These are phyloP conservation scores for Plasmodium ovale DNA, from an alignment of 169 alveolate species.

Conservation along the genomic window DNA sequence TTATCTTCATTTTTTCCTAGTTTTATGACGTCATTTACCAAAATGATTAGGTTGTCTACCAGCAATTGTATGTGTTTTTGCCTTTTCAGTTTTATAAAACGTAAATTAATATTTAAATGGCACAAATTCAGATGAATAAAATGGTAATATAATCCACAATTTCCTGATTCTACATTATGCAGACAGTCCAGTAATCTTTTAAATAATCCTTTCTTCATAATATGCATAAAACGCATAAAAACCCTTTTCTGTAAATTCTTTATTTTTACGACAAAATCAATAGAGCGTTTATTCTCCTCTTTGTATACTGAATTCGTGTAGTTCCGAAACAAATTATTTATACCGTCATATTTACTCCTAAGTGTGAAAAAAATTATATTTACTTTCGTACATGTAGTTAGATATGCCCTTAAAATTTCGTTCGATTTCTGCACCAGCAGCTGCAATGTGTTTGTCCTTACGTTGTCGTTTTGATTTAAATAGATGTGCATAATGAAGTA, in stretches of 20 bases:
- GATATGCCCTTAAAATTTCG: slow-evolving; percentile 16
- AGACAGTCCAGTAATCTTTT: slow-evolving; percentile 4
- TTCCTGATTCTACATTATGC: neutral
- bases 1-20: neutral
- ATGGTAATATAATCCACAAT: neutral
- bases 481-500: slow-evolving; percentile 27
- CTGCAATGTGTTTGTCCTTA: neutral
- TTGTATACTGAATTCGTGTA: neutral
- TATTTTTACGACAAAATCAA: slow-evolving; percentile 19
- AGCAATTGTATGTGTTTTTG: slow-evolving; percentile 4
- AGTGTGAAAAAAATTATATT: neutral
- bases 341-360: slow-evolving; percentile 13
- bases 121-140: slow-evolving; percentile 37
- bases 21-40: neutral
- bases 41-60: neutral
- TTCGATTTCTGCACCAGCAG: slow-evolving; percentile 20
- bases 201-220: slow-evolving; percentile 46
- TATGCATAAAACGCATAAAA: slow-evolving; percentile 24
- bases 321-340: neutral
- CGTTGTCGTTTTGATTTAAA: slow-evolving; percentile 12
- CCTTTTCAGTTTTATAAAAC: slow-evolving; percentile 24
- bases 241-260: neutral
- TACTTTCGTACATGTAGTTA: slow-evolving; percentile 1
- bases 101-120: slow-evolving; percentile 10
- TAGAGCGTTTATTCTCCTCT: slow-evolving; percentile 3